Conservation (phyloP, 352 stramenopile species). For the Pythium insidiosum region DNA sequence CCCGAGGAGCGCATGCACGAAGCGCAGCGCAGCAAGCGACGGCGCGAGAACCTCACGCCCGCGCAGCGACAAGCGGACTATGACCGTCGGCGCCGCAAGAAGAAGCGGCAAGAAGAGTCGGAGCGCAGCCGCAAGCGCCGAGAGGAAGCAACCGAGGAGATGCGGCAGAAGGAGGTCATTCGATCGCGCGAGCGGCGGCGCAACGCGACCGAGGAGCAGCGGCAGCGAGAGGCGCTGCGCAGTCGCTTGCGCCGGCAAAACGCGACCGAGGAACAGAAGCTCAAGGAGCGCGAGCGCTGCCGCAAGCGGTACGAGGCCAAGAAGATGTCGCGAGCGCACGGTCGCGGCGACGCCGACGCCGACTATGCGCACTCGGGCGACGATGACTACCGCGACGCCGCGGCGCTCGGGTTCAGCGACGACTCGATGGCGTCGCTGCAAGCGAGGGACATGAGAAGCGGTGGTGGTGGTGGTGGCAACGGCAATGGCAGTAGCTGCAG, state of each 20-base stretch:
- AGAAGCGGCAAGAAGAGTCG: constrained; percentile 39
- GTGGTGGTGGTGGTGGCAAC: too few relatives aligned
- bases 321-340: too few relatives aligned
- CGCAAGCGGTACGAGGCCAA: constrained; percentile 53
- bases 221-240: constrained; percentile 44
- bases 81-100: constrained; percentile 52
- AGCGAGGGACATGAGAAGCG: too few relatives aligned
- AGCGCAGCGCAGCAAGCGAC: constrained; percentile 43
- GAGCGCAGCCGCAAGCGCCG: constrained; percentile 38
- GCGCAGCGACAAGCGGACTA: constrained; percentile 55
- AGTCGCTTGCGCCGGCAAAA: constrained; percentile 47
- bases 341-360: constrained; percentile 19
- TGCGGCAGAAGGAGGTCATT: constrained; percentile 40
- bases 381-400: constrained; percentile 3
- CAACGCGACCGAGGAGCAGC: constrained; percentile 60
- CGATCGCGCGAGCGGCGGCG: constrained; percentile 47
- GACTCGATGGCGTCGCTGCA: constrained; percentile 15
- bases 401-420: constrained; percentile 7
- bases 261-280: constrained; percentile 49
- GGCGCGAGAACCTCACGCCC: constrained; percentile 52
- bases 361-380: constrained; percentile 6
- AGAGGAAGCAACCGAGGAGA: constrained; percentile 31
- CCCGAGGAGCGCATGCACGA: constrained; percentile 38
- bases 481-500: constrained; percentile 3
- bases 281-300: constrained; percentile 58